Conservation (phyloP, 2,329 filamentous ascomycete species). For the Emergomyces orientalis region DNA sequence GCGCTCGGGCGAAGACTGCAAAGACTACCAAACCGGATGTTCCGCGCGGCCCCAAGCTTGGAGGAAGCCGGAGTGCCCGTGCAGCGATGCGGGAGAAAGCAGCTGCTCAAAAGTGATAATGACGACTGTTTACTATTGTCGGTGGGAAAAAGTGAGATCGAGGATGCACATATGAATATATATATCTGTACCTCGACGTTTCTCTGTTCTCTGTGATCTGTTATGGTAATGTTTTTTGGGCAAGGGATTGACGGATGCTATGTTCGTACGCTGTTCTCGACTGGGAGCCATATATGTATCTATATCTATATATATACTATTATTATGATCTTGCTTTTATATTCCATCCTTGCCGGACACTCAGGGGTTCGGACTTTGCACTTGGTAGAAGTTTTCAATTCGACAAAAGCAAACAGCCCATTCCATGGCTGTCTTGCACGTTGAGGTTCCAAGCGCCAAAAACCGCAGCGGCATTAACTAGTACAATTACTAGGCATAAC, state of each 20-base stretch:
- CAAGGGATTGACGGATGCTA: neutral
- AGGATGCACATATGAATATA: neutral
- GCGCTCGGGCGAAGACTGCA: slow-evolving; percentile 28
- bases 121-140: neutral
- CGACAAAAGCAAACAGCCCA: neutral
- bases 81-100: slow-evolving; percentile 51
- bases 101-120: slow-evolving; percentile 32
- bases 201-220: neutral
- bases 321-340: neutral
- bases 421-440: neutral
- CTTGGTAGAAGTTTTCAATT: neutral
- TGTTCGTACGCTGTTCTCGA: neutral
- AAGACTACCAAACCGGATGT: slow-evolving; percentile 31
- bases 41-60: slow-evolving; percentile 49
- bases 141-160: neutral
- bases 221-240: neutral
- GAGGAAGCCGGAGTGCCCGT: slow-evolving; percentile 52
- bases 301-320: neutral
- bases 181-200: neutral
- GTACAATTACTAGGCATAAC: neutral
- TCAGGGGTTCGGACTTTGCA: neutral
- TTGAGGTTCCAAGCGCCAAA: neutral
- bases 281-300: neutral
- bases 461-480: neutral
- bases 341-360: neutral